Percentiles rank a stretch among this genome's conserved stretches.
These are phyloP conservation scores for Pistacia integerrima DNA, from an alignment of 345 rosid genomes.

Conservation along the genomic window DNA sequence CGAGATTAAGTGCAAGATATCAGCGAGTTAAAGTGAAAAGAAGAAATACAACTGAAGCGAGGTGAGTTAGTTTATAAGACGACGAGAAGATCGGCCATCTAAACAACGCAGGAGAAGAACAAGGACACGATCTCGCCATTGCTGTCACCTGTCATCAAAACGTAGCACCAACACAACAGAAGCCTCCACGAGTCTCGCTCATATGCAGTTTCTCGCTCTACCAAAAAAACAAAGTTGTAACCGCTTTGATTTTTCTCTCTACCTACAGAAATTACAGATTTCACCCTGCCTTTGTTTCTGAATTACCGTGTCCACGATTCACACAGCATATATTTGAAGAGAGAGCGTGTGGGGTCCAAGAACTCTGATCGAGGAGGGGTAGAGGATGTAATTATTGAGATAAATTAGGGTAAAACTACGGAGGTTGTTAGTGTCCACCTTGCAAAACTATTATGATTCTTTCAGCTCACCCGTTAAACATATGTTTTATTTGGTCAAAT, in stretches of 20 bases:
- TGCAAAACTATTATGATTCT: too few relatives aligned
- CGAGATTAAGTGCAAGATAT: background rate
- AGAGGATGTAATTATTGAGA: background rate
- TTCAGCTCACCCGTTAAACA: too few relatives aligned
- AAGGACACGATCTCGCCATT: conserved; percentile 32
- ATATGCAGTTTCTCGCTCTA: conserved; percentile 25
- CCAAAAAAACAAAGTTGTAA: background rate
- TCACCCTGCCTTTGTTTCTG: background rate
- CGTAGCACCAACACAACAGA: conserved; percentile 36
- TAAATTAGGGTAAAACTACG: background rate
- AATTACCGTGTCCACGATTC: background rate
- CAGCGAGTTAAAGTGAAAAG: conserved; percentile 9
- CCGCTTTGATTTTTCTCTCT: conserved; percentile 10
- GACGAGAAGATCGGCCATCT: background rate
- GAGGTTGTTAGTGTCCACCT: background rate
- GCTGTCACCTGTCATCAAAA: conserved; percentile 55
- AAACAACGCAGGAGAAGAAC: background rate
- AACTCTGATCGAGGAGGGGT: conserved; percentile 2
- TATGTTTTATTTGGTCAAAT: too few relatives aligned
- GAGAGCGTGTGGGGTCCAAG: background rate
- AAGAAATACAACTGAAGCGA: conserved; percentile 14
- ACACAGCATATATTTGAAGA: too few relatives aligned
- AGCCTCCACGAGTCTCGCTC: conserved; percentile 56
- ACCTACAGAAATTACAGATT: background rate
- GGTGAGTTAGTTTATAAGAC: background rate